Evolutionary conservation across 106 monocot genomes (phyloP).

Genomic region (Acorus calamus): DNA sequence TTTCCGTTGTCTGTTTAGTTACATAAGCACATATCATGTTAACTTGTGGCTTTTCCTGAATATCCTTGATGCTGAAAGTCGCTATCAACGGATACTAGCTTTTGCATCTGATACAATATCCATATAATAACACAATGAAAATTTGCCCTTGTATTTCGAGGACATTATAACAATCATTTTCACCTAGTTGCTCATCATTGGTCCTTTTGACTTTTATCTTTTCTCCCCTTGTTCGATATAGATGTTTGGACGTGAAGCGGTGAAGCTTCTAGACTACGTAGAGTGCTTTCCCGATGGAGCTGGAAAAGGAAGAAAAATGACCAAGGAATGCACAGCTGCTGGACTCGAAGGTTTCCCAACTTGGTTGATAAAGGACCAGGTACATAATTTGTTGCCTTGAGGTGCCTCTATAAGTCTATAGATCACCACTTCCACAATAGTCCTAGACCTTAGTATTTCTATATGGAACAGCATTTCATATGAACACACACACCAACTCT

Average conservation of each 20-base stretch:
- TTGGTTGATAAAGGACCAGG: conserved; percentile 62
- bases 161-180: background rate
- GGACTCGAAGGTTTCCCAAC: conserved; percentile 69
- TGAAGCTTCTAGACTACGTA: conserved; percentile 53
- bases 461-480: too few species aligned
- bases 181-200: conserved; percentile 1
- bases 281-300: conserved; percentile 73
- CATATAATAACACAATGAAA: too few species aligned
- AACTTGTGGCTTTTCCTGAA: too few species aligned
- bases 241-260: conserved; percentile 77
- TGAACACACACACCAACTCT: too few species aligned
- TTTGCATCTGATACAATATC: too few species aligned
- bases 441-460: background rate
- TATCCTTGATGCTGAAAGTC: too few species aligned
- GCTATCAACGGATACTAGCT: too few species aligned
- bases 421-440: background rate
- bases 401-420: background rate
- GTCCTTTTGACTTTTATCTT: background rate
- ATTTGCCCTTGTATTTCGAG: too few species aligned
- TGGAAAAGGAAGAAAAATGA: conserved; percentile 63
- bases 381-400: conserved; percentile 6
- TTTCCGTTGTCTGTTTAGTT: too few species aligned
- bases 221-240: conserved; percentile 8
- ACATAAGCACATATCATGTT: too few species aligned
- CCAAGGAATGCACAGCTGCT: conserved; percentile 30